phyloP scores from a whole-genome alignment of 2,329 filamentous ascomycete species.

The Diaporthe vaccinii region DNA sequence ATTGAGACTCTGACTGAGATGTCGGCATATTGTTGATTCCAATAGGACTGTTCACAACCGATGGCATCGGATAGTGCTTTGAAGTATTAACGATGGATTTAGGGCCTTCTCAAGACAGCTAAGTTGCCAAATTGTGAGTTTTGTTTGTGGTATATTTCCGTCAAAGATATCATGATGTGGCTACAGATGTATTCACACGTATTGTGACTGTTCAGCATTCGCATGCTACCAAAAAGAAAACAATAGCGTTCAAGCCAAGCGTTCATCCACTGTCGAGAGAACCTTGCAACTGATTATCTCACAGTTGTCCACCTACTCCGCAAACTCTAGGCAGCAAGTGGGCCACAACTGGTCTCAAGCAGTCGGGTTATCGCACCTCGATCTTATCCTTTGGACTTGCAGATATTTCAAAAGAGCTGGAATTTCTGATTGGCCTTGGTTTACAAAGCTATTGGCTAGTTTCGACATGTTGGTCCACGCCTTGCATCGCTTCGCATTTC shows the following conservation, averaged over 20 bases:
- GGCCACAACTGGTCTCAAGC: neutral
- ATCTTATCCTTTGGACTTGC: neutral
- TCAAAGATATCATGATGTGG: neutral
- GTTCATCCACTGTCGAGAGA: neutral
- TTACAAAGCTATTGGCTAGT: no score
- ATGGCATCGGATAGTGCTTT: neutral
- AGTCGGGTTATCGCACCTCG: neutral
- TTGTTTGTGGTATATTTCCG: no score
- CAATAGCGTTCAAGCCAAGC: neutral
- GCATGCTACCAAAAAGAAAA: neutral
- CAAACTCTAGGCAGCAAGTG: slow-evolving; percentile 7
- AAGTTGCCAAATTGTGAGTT: no score
- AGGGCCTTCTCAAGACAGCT: no score
- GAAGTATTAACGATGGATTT: no score
- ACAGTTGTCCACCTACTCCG: no score
- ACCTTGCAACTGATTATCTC: neutral
- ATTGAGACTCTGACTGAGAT: neutral
- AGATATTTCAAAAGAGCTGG: neutral
- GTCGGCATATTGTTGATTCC: neutral
- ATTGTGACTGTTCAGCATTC: neutral
- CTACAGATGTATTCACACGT: neutral
- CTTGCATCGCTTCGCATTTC: no score
- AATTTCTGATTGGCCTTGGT: no score
- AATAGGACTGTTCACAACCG: neutral
- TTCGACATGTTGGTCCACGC: no score